Evolutionary conservation across 345 rosid species (phyloP).

Genomic region (Crucihimalaya himalaica): DNA sequence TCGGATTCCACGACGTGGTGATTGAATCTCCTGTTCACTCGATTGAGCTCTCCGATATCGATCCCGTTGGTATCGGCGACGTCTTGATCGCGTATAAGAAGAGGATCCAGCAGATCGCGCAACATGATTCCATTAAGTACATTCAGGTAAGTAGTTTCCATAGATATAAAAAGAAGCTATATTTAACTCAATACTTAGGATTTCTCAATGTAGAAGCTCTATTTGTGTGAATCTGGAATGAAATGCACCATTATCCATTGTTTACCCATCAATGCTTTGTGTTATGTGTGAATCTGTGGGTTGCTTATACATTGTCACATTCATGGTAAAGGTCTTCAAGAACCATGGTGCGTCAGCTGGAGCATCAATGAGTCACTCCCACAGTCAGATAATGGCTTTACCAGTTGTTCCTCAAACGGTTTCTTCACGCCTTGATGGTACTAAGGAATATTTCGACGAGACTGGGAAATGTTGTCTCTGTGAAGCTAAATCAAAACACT

Average conservation of each 20-base stretch:
- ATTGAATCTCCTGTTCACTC: slow-evolving; percentile 80
- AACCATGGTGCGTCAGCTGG: slow-evolving; percentile 94
- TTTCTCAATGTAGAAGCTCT: background rate
- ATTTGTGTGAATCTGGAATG: background rate
- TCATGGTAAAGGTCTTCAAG: slow-evolving; percentile 71
- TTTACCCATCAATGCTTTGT: slow-evolving; percentile 3
- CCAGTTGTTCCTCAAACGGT: slow-evolving; percentile 75
- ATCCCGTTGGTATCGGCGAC: slow-evolving; percentile 57
- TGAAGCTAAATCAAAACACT: slow-evolving; percentile 52
- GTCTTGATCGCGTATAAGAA: slow-evolving; percentile 65
- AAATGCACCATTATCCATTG: background rate
- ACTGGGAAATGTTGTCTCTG: slow-evolving; percentile 76
- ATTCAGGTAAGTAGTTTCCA: slow-evolving; percentile 52
- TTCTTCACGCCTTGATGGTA: slow-evolving; percentile 55
- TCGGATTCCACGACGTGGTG: slow-evolving; percentile 90
- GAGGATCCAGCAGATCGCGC: slow-evolving; percentile 68
- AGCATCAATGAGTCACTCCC: slow-evolving; percentile 93
- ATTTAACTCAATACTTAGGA: background rate
- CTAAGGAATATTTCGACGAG: slow-evolving; percentile 56
- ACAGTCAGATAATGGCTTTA: slow-evolving; percentile 81
- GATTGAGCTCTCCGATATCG: slow-evolving; percentile 57
- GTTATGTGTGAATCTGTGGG: slow-evolving; percentile 14
- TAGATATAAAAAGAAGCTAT: slow-evolving; percentile 1
- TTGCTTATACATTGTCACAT: background rate
- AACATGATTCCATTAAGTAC: slow-evolving; percentile 58